phyloP scores from a whole-genome alignment of 345 rosid species.

The Passiflora organensis region DNA sequence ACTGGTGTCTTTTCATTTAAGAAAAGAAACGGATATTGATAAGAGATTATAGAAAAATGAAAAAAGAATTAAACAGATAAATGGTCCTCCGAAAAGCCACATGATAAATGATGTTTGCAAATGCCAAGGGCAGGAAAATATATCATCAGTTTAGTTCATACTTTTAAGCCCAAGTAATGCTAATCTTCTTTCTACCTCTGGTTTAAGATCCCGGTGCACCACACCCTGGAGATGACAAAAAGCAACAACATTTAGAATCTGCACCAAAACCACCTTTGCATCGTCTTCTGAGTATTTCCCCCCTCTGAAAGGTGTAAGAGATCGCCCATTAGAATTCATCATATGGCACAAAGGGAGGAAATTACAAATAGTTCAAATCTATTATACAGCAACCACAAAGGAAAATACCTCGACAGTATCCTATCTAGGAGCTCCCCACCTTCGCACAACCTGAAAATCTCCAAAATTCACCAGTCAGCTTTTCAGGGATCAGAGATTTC shows the following conservation, averaged over 20 bases:
- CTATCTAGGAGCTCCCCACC: constrained; percentile 98
- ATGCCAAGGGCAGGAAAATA: no score
- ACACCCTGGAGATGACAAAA: constrained; percentile 97
- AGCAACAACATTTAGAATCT: constrained; percentile 76
- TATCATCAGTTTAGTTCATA: no score
- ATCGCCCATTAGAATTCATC: constrained; percentile 21
- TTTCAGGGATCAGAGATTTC: neutral
- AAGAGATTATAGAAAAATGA: no score
- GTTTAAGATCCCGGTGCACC: constrained; percentile 95
- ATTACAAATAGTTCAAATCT: constrained; percentile 1
- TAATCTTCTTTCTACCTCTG: constrained; percentile 84
- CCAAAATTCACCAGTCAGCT: constrained; percentile 11
- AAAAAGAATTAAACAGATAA: no score
- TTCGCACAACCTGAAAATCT: constrained; percentile 68
- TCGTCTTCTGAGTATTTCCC: constrained; percentile 90
- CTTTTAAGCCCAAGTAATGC: no score
- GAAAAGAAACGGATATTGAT: no score
- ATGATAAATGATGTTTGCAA: no score
- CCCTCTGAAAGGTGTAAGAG: constrained; percentile 44
- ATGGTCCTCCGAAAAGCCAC: no score
- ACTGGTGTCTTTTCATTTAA: no score
- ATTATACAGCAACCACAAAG: neutral
- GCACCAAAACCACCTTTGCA: constrained; percentile 76
- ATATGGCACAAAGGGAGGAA: neutral
- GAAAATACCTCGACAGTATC: constrained; percentile 79